Base-by-base conservation (phyloP, 1,284 basidiomycete genomes). In the Ganoderma multipileum region DNA sequence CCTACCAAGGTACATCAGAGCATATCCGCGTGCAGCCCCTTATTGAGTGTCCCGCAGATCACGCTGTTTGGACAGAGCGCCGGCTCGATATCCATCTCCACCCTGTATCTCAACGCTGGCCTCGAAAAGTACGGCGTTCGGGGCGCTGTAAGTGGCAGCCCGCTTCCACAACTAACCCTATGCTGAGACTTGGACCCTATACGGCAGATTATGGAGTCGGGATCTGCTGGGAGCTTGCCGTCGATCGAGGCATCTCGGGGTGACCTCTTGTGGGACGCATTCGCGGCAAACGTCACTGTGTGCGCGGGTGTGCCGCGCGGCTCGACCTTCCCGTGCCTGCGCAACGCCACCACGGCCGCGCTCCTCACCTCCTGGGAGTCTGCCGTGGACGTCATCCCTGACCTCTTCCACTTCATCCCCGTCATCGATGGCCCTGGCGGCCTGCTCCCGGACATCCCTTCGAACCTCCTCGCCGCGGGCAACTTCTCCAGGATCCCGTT, bases 21-120 rank as follows among this genome's bases (percentile, higher is more conserved):
- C 16, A 42, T 42, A 5, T 42, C 16, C 2, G 18, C 3, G 16
- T 42, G 16, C 12, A 2, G 39, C 9, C 39, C 41, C 38, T 39
- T 42, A 6, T 30, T 55, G 26, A 30, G 42, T 16, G 8, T 69
- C 7, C 60, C 7, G 20, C 18, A 85, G 82, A 84, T 88, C 26
- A 88, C 86, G 0, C 76, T 86, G 7, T 85, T 87, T 68, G 87
- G 87, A 14, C 80, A 88, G 74, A 87, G 86, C 71, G 87, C 87
- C 8, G 87, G 87, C 2, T 76, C 86, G 2, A 82, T 86, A 14
- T 83, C 84, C 73, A 81, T 81, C 12, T 77, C 82, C 0, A 73
- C 81, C 26, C 77, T 84, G 4, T 83, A 82, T 69, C 78, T 87
- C 36, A 83, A 85, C 68, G 80, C 83, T 0, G 75, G 77, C 11